Evolutionary conservation across 129 eudicot genomes (phyloP), one percentile per base, ranked within the genome.

Genomic region (Helichrysum umbraculigerum): DNA sequence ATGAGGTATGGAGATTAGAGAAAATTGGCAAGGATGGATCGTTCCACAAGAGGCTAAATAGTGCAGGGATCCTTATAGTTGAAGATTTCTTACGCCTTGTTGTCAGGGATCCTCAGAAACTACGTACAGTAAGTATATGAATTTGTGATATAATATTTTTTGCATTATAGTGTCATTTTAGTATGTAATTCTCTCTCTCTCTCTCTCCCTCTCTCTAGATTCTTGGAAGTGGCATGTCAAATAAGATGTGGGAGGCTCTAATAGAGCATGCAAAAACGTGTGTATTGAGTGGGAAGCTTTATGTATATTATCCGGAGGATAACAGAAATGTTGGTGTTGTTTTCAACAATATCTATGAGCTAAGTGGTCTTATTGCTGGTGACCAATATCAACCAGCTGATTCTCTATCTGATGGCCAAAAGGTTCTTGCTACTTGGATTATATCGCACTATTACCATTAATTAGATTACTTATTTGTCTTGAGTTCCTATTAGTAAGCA

Each of bases 141-240:
- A 25, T 33, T 73, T 25, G 28, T 25, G 28, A 0, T 0, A 17
- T 33, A 15, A 25, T 25, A 0, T 61, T 22, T 41, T 6, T 54
- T 47, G 56, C 52, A 8, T 75, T 16, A 5, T n/a, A 19, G 30
- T 72, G 11, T 44, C 12, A 7, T 69, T 54, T 10, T 47, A 56
- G 25, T 39, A 19, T 62, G 17, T 70, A 16, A 34, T 56, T 32
- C 19, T 58, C 5, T 67, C 10, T 21, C 29, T 25, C 28, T 20
- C 68, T 20, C 22, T 15, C 69, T 29, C 19, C 22, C 57, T 51
- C 29, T 19, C 28, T 51, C 35, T 84, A 92, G 97, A 92, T 84
- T 33, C 96, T 92, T 80, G 97, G 97, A 69, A 92, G 97, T 85
- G 97, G 97, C 63, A 92, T 92, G 97, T 92, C 97, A 5, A 92